phyloP scores from a whole-genome alignment of 2,329 filamentous ascomycete species.

The Penicillium italicum region DNA sequence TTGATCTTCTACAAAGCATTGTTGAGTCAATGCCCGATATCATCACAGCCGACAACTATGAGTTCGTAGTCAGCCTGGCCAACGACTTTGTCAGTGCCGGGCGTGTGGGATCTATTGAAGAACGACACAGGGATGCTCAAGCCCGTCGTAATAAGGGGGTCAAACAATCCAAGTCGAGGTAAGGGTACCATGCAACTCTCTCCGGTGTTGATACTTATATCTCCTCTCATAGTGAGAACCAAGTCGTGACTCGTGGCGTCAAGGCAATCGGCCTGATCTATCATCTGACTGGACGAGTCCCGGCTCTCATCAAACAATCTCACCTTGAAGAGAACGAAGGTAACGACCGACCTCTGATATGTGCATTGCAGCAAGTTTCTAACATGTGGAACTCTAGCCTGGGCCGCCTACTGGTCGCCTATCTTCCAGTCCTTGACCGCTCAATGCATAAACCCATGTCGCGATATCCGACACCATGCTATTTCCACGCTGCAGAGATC shows the following conservation, averaged over 20 bases:
- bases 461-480: constrained; percentile 85
- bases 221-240: constrained; percentile 55
- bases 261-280: constrained; percentile 80
- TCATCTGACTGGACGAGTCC: constrained; percentile 74
- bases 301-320: constrained; percentile 84
- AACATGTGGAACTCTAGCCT: constrained; percentile 55
- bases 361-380: constrained; percentile 1
- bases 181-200: constrained; percentile 29
- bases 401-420: constrained; percentile 96
- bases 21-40: constrained; percentile 70
- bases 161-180: constrained; percentile 56
- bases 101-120: constrained; percentile 65
- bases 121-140: constrained; percentile 63
- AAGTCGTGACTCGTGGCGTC: constrained; percentile 70
- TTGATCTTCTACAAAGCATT: constrained; percentile 78
- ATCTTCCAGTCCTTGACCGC: constrained; percentile 84
- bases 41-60: constrained; percentile 93
- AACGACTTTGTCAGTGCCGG: constrained; percentile 87
- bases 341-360: constrained; percentile 35
- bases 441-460: constrained; percentile 91
- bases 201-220: constrained; percentile 13
- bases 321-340: constrained; percentile 84
- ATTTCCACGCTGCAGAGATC: constrained; percentile 82
- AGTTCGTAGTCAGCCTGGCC: constrained; percentile 75
- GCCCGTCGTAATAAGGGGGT: constrained; percentile 51